phyloP scores from a whole-genome alignment of 2,329 filamentous ascomycete genomes.

The Dactylellina parvicollis region DNA sequence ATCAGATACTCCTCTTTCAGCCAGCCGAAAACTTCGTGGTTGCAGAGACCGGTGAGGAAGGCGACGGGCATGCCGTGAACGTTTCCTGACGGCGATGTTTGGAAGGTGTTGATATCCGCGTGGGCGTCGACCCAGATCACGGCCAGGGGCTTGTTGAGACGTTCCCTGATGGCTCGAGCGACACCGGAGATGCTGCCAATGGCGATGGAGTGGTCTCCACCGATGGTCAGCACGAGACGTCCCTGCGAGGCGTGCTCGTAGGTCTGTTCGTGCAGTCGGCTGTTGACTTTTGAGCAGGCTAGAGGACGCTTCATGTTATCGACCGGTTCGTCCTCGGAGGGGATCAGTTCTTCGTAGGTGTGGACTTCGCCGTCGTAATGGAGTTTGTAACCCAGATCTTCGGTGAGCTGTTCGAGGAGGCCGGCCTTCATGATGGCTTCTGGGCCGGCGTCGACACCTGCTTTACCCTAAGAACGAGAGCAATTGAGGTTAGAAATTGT shows the following conservation, averaged over 20 bases:
- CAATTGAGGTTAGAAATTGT: conserved; percentile 8
- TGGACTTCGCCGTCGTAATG: conserved; percentile 85
- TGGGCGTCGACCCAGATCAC: conserved; percentile 99
- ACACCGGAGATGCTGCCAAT: conserved; percentile 91
- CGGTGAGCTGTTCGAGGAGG: conserved; percentile 80
- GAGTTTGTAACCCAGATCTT: conserved; percentile 88
- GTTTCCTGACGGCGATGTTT: conserved; percentile 88
- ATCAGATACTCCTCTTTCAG: conserved; percentile 75
- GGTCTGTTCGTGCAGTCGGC: conserved; percentile 81
- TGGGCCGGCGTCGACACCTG: conserved; percentile 89
- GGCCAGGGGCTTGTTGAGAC: conserved; percentile 82
- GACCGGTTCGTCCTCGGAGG: conserved; percentile 77
- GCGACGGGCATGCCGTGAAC: conserved; percentile 98
- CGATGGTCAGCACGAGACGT: conserved; percentile 88
- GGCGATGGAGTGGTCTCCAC: conserved; percentile 95
- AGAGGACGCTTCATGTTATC: conserved; percentile 88
- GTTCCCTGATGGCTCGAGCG: conserved; percentile 84
- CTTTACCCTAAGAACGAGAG: conserved; percentile 74
- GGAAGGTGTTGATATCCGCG: conserved; percentile 95
- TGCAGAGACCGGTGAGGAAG: conserved; percentile 86
- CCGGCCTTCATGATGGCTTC: conserved; percentile 88
- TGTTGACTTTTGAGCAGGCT: conserved; percentile 84
- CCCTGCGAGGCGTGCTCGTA: conserved; percentile 86
- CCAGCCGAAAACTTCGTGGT: conserved; percentile 85
- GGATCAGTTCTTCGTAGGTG: conserved; percentile 79